A percentile compares a stretch with the other conserved stretches of the same genome.
Evolutionary conservation across 2,329 filamentous ascomycete species (phyloP).

Genomic region (Dothideomycetes sp.): DNA sequence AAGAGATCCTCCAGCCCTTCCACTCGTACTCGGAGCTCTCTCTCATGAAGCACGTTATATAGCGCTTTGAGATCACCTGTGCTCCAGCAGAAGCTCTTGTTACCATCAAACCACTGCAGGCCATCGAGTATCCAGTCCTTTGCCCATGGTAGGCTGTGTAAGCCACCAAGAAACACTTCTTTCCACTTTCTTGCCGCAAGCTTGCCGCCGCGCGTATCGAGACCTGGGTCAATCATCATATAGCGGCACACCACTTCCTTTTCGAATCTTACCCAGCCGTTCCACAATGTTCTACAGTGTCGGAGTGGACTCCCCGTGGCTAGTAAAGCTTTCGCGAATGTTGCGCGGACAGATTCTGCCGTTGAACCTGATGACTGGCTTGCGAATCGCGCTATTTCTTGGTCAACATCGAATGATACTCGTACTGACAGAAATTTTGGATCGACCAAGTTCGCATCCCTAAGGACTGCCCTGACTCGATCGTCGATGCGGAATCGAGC

Average conservation of each 20-base stretch:
- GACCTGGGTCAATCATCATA: not conserved
- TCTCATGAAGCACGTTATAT: conserved; percentile 48
- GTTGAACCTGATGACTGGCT: conserved; percentile 17
- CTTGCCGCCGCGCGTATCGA: not conserved
- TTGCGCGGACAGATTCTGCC: conserved; percentile 27
- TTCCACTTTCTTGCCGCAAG: conserved; percentile 2
- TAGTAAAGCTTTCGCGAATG: conserved; percentile 31
- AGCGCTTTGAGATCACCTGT: conserved; percentile 40
- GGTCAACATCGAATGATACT: conserved; percentile 44
- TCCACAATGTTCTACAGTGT: conserved; percentile 18
- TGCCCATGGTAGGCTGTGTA: conserved; percentile 51
- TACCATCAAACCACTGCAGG: conserved; percentile 31
- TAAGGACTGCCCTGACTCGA: conserved; percentile 57
- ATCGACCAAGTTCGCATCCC: conserved; percentile 24
- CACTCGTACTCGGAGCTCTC: conserved; percentile 42
- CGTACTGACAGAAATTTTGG: conserved; percentile 30
- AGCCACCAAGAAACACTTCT: conserved; percentile 19
- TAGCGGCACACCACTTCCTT: not conserved
- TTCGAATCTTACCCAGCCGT: conserved; percentile 19
- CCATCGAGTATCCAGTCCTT: conserved; percentile 50
- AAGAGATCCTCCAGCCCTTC: conserved; percentile 8
- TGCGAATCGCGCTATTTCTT: conserved; percentile 38
- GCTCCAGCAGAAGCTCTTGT: conserved; percentile 21
- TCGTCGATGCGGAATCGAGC: conserved; percentile 62
- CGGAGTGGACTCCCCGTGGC: conserved; percentile 23